Base-by-base conservation (phyloP, 306 rosid genomes). In the Benincasa hispida region DNA sequence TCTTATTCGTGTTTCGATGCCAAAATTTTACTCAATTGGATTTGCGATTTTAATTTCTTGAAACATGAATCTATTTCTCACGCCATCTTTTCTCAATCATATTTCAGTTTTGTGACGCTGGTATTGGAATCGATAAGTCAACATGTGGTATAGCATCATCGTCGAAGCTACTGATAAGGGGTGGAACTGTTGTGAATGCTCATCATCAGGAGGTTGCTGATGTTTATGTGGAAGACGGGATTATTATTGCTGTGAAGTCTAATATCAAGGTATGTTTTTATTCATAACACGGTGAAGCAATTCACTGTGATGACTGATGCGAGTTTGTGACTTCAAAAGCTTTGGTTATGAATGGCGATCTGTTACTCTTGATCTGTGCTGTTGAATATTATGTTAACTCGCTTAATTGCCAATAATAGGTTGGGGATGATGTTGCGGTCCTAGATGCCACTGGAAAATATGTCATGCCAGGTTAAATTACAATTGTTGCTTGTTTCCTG, bases 391-490 rank as follows among this genome's bases (percentile, higher is more conserved):
- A 19, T 15, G 13, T 24, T 70, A 24, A 70, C 41, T 70, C 42
- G 76, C 77, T 61, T 28, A 4, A 78, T 78, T 82, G 76, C 66
- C 78, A 70, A 76, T 68, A 75, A 41, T 81, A 93, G 97, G 97
- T 88, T 60, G 90, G 87, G 21, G 97, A 91, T 78, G 96, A 90
- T 34, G 96, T 93, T 60, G 80, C 81, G 8, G 94, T 93, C 68
- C 76, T 93, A 22, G 96, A 93, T 84, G 98, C 98, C 76, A 88
- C 89, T 55, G 97, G 94, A 74, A 93, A 93, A 85, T 90, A 77
- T 90, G 97, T 93, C 79, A 93, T 93, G 97, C 98, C 98, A 75
- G 98, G 98, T 90, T 84, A 74, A 78, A 53, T 50, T 41, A 70
- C 54, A 70, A 25, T 27, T 1, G 32, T 25, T 14, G 15, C 56